Conservation (phyloP, 164 flowering plant genomes). For the Nymphaea colorata region DNA sequence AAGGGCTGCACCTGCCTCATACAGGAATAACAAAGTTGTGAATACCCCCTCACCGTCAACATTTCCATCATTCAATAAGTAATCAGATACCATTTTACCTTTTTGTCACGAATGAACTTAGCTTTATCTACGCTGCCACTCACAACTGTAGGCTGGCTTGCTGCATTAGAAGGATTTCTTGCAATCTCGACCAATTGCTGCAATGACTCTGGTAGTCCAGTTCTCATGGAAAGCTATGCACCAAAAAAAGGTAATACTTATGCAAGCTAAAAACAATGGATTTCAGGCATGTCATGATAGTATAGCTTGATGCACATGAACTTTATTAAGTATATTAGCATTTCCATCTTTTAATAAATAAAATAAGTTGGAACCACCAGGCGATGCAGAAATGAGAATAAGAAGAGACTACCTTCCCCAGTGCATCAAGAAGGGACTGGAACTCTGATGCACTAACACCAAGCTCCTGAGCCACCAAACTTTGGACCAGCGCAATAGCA, state of each 20-base stretch:
- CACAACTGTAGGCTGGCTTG: constrained; percentile 19
- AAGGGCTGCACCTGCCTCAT: constrained; percentile 24
- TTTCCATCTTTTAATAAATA: too few relatives aligned
- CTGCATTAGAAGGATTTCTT: constrained; percentile 49
- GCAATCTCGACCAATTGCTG: constrained; percentile 77
- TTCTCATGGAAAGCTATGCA: constrained; percentile 72
- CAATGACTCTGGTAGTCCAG: constrained; percentile 83
- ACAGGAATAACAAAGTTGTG: not conserved
- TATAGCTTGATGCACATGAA: not conserved
- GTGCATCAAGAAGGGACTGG: constrained; percentile 81
- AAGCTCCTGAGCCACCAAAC: constrained; percentile 56
- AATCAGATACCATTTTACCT: constrained; percentile 23
- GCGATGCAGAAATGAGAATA: too few relatives aligned
- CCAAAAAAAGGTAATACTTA: not conserved
- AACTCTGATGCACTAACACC: constrained; percentile 63
- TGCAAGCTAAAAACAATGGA: not conserved
- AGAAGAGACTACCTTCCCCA: constrained; percentile 51
- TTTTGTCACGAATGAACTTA: constrained; percentile 50
- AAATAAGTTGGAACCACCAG: too few relatives aligned
- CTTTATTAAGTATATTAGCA: too few relatives aligned
- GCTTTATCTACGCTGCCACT: constrained; percentile 57
- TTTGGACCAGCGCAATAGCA: constrained; percentile 65
- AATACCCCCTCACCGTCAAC: too few relatives aligned
- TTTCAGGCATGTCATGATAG: not conserved
- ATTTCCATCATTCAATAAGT: not conserved